Base-by-base conservation (phyloP, 371 early-diverging fungal genomes). In the Zopfochytrium polystomum region DNA sequence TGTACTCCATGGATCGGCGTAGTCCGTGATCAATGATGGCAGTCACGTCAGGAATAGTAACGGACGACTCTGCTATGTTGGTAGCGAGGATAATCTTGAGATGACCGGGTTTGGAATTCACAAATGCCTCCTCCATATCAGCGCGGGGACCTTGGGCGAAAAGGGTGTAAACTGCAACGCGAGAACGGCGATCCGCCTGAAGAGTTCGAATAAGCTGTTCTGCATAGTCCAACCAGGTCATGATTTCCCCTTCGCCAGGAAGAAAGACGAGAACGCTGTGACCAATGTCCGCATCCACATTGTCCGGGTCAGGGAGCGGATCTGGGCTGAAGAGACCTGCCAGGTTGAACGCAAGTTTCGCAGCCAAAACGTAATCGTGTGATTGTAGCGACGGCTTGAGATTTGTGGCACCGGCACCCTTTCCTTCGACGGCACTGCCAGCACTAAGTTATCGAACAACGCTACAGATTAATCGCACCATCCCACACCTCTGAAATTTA, bases 1-100 rank as follows among this genome's bases (percentile, higher is more conserved):
- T 58, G 20, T 18, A 58, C 33, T 58, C 59, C 59, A 58, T 25
- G n/a, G 35, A n/a, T 6, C 59, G 59, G 27, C 59, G 25, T 15
- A 58, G 29, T 22, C 59, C 59, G 30, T 58, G 46, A 31, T 58
- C 59, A 58, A 58, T 48, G 35, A 58, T 35, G 38, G 15, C 11
- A 32, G 49, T 58, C 11, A 57, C 59, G 58, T 58, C 59, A 18
- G n/a, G 9, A 27, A 81, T 81, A 11, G 81, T 81, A 18, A 81
- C 60, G 22, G 74, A 73, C 0, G 77, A 73, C 59, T 81, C 81
- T 3, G 78, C 71, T 32, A 81, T 80, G 45, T 81, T 80, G n/a
- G 81, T 81, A 33, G 67, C 31, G 22, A 81, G 60, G 25, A 81
- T 71, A 42, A 75, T 50, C 34, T 55, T 58, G 1, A 48, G 31